Evolutionary conservation across 2,329 filamentous ascomycete species (phyloP).

Genomic region (Arthrinium puccinioides): DNA sequence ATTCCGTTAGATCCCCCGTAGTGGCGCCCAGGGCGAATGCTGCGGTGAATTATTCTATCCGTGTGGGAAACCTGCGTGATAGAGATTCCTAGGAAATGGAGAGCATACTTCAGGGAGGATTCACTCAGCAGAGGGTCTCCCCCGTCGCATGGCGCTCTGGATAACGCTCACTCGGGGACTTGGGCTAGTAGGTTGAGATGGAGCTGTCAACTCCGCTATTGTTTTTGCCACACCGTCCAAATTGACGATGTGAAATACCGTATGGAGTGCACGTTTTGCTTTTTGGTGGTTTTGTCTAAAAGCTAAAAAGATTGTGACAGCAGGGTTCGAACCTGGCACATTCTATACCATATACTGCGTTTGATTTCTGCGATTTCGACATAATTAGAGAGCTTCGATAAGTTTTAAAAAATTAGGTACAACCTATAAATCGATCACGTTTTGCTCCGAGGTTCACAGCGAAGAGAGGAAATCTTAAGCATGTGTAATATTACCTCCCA

Average conservation of each 20-base stretch:
- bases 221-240: no score
- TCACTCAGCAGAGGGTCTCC: conserved; percentile 69
- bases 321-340: neutral
- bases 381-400: no score
- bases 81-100: conserved; percentile 61
- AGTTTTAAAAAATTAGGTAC: no score
- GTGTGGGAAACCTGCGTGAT: conserved; percentile 60
- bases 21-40: conserved; percentile 62
- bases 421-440: no score
- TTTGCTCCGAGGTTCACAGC: no score
- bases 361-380: neutral
- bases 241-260: no score
- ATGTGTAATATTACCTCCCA: no score
- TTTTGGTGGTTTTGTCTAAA: conserved; percentile 12
- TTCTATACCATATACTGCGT: neutral
- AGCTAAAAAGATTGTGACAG: neutral
- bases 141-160: conserved; percentile 64
- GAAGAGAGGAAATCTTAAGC: no score
- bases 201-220: conserved; percentile 40
- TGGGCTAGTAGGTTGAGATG: conserved; percentile 50
- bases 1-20: conserved; percentile 45
- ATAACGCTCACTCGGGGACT: conserved; percentile 56
- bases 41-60: conserved; percentile 57
- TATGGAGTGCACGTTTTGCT: no score
- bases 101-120: conserved; percentile 62